Conservation (phyloP, 495 filamentous ascomycete species). For the Trichoderma reesei region DNA sequence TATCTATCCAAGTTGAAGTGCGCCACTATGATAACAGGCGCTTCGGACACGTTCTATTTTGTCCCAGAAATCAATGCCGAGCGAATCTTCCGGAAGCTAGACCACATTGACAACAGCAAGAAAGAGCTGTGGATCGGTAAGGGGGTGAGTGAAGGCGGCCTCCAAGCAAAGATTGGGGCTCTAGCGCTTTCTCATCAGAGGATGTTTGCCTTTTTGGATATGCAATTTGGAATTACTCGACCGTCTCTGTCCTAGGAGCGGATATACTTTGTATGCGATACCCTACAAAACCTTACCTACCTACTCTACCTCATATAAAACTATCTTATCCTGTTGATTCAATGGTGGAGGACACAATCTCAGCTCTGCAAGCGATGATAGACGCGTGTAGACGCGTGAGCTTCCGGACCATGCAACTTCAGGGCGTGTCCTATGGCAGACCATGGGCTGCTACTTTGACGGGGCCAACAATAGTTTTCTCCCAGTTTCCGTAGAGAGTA, state of each 20-base stretch:
- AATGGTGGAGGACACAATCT: too few relatives aligned
- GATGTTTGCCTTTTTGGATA: constrained; percentile 17
- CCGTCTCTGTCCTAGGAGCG: neutral
- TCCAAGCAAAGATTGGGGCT: constrained; percentile 20
- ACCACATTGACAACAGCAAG: constrained; percentile 10
- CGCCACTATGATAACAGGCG: constrained; percentile 18
- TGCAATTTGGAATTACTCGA: constrained; percentile 15
- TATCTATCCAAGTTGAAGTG: constrained; percentile 15
- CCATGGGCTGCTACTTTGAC: too few relatives aligned
- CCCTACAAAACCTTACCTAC: too few relatives aligned
- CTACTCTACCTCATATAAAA: too few relatives aligned
- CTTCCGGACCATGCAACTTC: too few relatives aligned
- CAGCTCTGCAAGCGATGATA: too few relatives aligned
- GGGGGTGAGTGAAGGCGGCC: constrained; percentile 13
- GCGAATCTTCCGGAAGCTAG: constrained; percentile 7
- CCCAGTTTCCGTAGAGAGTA: too few relatives aligned
- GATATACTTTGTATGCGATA: too few relatives aligned
- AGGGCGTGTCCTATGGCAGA: too few relatives aligned
- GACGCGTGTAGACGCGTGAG: too few relatives aligned
- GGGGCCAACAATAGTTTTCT: too few relatives aligned
- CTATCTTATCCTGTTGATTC: too few relatives aligned
- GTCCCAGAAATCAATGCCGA: constrained; percentile 12
- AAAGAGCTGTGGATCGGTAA: constrained; percentile 17
- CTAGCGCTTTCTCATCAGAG: constrained; percentile 11
- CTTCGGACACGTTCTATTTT: constrained; percentile 11